Evolutionary conservation across 1,284 basidiomycete genomes (phyloP).

Genomic region (Apiotrichum gracile): DNA sequence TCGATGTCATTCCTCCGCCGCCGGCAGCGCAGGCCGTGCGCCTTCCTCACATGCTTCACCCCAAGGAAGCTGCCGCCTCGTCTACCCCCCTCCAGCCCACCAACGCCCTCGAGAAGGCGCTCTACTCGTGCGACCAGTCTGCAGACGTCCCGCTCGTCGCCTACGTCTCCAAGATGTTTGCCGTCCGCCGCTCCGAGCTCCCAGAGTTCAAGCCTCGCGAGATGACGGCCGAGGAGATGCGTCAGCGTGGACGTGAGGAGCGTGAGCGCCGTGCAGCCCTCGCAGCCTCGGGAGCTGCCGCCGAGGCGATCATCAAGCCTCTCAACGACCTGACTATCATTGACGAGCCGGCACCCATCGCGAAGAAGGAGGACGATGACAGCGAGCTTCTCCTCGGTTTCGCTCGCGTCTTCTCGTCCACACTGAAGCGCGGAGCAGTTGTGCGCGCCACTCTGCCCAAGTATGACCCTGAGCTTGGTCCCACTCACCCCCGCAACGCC

Average conservation of each 20-base stretch:
- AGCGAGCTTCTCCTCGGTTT: constrained; percentile 78
- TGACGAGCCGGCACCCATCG: neutral
- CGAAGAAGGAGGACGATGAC: constrained; percentile 8
- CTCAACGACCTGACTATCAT: constrained; percentile 4
- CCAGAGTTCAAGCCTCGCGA: constrained; percentile 76
- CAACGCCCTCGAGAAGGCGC: constrained; percentile 72
- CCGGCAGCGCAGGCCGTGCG: constrained; percentile 72
- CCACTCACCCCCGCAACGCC: constrained; percentile 64
- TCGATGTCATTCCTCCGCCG: constrained; percentile 88
- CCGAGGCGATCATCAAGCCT: constrained; percentile 25
- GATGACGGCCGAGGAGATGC: constrained; percentile 81
- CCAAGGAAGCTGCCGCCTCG: constrained; percentile 53
- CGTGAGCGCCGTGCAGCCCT: constrained; percentile 53
- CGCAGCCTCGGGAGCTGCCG: constrained; percentile 14
- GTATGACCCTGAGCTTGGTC: constrained; percentile 65
- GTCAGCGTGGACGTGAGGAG: constrained; percentile 61
- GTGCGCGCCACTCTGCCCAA: constrained; percentile 82
- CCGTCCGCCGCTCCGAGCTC: constrained; percentile 69
- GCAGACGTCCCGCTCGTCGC: constrained; percentile 63
- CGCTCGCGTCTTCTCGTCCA: constrained; percentile 87
- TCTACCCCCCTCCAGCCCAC: constrained; percentile 52
- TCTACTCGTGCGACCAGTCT: constrained; percentile 67
- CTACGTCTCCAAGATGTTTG: constrained; percentile 99
- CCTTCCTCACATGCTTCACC: constrained; percentile 90
- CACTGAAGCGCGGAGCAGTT: constrained; percentile 60